These are phyloP conservation scores for Galerina sulciceps DNA, from an alignment of 768 basidiomycete genomes.

Conservation along the genomic window DNA sequence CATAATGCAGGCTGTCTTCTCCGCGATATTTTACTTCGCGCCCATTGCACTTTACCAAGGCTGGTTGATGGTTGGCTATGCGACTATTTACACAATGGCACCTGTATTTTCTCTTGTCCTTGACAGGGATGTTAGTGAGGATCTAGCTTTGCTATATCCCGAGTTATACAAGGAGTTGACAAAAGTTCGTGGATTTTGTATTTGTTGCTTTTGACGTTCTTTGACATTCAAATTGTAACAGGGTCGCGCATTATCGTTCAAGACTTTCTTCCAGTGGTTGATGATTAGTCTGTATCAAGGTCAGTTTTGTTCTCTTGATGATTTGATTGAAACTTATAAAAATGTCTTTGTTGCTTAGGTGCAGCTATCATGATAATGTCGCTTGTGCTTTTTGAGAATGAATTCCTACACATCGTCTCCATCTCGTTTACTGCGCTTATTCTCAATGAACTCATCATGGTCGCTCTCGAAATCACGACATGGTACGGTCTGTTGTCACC, in stretches of 20 bases:
- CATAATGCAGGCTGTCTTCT: constrained; percentile 97
- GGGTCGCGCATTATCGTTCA: constrained; percentile 94
- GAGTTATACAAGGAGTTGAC: constrained; percentile 98
- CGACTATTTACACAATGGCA: constrained; percentile 96
- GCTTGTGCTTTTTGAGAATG: constrained; percentile 93
- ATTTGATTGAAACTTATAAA: background rate
- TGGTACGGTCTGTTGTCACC: constrained; percentile 58
- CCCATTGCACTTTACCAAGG: constrained; percentile 98
- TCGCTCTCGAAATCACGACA: constrained; percentile 95
- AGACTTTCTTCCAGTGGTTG: constrained; percentile 98
- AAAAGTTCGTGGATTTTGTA: constrained; percentile 59
- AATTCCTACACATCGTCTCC: constrained; percentile 97
- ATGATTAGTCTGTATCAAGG: constrained; percentile 99
- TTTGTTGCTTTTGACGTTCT: background rate
- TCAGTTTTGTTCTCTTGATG: constrained; percentile 27
- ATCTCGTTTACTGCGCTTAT: constrained; percentile 97
- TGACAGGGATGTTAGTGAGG: constrained; percentile 94
- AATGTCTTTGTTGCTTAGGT: constrained; percentile 48
- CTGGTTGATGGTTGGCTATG: constrained; percentile 97
- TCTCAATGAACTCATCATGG: constrained; percentile 98
- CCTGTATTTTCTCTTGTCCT: constrained; percentile 97
- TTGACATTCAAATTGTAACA: constrained; percentile 30
- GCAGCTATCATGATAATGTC: constrained; percentile 99
- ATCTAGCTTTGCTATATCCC: constrained; percentile 92
- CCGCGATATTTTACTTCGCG: constrained; percentile 90